Conservation (phyloP, 495 filamentous ascomycete genomes). For the Lentithecium fluviatile region DNA sequence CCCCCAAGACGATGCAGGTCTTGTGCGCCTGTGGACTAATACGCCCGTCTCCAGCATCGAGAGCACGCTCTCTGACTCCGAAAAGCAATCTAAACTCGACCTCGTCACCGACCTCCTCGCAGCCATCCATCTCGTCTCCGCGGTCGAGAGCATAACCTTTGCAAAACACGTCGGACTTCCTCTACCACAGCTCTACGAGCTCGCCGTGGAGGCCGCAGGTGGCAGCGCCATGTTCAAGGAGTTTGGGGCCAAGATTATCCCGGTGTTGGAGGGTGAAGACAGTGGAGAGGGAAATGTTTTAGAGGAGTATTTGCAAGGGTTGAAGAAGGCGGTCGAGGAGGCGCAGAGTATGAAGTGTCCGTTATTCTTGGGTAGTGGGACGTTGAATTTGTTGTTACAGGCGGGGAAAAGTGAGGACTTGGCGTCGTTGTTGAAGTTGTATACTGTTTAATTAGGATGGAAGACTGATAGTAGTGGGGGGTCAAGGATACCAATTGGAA, state of each 20-base stretch:
- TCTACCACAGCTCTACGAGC: conserved; percentile 61
- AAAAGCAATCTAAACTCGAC: conserved; percentile 45
- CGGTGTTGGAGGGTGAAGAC: conserved; percentile 21
- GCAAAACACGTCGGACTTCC: conserved; percentile 63
- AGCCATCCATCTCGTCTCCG: conserved; percentile 63
- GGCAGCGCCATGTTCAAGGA: conserved; percentile 60
- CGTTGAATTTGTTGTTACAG: conserved; percentile 13
- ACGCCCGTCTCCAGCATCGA: conserved; percentile 46
- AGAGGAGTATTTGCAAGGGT: background rate
- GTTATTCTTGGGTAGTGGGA: conserved; percentile 22
- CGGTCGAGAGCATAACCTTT: conserved; percentile 66
- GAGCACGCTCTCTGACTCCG: conserved; percentile 35
- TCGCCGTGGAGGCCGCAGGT: conserved; percentile 71
- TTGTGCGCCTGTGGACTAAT: conserved; percentile 61
- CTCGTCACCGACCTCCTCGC: conserved; percentile 61
- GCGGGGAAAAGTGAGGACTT: background rate
- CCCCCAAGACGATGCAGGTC: conserved; percentile 66
- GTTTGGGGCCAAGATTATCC: conserved; percentile 57
- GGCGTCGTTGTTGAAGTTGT: conserved; percentile 12
- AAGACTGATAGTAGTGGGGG: no score
- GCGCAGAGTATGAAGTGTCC: conserved; percentile 33
- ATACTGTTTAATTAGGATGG: background rate
- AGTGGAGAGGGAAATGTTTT: conserved; percentile 7
- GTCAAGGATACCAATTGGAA: no score
- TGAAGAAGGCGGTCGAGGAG: conserved; percentile 25